Base-by-base conservation (phyloP, 805 yeast genomes). In the Crinitomyces ghanaensis region DNA sequence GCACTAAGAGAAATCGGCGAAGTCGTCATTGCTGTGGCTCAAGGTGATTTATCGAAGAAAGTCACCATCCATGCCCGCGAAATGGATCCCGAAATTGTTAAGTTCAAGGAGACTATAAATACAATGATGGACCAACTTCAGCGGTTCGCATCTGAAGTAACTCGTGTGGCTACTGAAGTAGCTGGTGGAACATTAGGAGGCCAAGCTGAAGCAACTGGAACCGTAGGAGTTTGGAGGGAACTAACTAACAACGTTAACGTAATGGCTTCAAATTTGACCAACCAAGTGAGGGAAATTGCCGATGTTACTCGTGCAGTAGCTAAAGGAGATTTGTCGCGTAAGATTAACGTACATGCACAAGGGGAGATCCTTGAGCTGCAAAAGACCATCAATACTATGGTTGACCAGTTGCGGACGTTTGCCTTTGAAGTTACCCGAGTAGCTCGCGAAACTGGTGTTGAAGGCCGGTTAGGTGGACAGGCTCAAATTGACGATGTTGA, bases 181-280 rank as follows among this genome's bases (percentile, higher is more conserved):
- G 88, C 93, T 19, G 80, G 81, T 47, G 95, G 95, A 45, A 81
- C 81, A 42, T 65, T 83, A 26, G 94, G 94, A 44, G 94, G 94
- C 24, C 91, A 80, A 51, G 93, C 88, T 26, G 79, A 77, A 41
- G 77, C 76, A 41, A 77, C 74, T 34, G 88, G 86, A n/a, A 73
- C 86, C 1, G 82, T 76, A 6, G 95, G 94, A 33, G 79, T 81
- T 30, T 82, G 94, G 94, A 74, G 79, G 48, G 85, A 78, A 49
- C 65, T 83, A 26, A 77, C 93, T 5, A 93, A 82, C 53, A 82
- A 82, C 45, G 84, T 82, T 44, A 83, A 82, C 53, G 84, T 88
- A 23, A 82, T 82, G 94, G 93, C 94, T 21, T 65, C 78, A 34
- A 82, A 83, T 55, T 67, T 82, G 47, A 82, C 94, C 2, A 79